Conservation (phyloP, 257 asterid species). For the Solanum appendiculatum region DNA sequence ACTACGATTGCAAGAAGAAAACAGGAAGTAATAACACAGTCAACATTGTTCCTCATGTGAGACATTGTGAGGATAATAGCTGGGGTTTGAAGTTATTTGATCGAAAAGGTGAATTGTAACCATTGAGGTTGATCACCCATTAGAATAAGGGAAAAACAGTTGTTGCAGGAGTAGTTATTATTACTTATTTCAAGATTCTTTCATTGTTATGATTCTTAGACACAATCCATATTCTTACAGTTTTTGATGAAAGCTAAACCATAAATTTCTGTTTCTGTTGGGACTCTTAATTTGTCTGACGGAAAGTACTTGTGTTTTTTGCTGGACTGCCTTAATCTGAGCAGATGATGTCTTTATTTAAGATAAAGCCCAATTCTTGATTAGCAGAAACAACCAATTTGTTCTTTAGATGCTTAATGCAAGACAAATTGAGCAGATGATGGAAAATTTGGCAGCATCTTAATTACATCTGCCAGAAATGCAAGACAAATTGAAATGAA, state of each 20-base stretch:
- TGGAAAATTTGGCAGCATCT: too few species aligned
- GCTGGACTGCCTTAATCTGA: not conserved
- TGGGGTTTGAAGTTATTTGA: constrained; percentile 66
- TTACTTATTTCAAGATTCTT: not conserved
- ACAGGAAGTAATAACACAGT: constrained; percentile 38
- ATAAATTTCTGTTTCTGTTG: not conserved
- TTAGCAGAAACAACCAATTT: not conserved
- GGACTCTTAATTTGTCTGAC: not conserved
- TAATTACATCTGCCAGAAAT: too few species aligned
- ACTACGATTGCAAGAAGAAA: constrained; percentile 33
- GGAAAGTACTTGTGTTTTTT: not conserved
- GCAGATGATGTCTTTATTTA: not conserved
- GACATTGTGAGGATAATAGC: constrained; percentile 68
- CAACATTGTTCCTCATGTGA: constrained; percentile 40
- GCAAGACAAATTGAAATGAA: too few species aligned
- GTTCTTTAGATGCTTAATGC: too few species aligned
- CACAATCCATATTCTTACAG: not conserved
- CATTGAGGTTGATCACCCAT: too few species aligned
- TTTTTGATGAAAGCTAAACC: not conserved
- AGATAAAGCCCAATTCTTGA: not conserved
- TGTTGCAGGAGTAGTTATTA: not conserved
- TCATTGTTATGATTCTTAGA: not conserved
- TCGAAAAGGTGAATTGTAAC: not conserved
- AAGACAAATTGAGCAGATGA: too few species aligned
- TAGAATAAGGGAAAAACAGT: not conserved